Base-by-base conservation (phyloP, 306 rosid species). In the Prunus davidiana region DNA sequence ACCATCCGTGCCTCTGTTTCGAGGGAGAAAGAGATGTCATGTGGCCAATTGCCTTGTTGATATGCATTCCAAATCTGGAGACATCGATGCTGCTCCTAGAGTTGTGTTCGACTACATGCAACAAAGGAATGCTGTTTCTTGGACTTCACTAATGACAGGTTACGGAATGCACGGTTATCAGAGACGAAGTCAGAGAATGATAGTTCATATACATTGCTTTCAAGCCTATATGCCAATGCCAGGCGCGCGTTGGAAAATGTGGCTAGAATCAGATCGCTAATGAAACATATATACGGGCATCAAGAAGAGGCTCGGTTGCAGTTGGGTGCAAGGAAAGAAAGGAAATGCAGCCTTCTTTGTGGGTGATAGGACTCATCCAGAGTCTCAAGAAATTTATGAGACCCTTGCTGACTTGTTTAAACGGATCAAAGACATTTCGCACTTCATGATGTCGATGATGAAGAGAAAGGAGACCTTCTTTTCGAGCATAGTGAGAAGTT, bases 41-140 rank as follows among this genome's bases (percentile, higher is more conserved):
- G 96, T 93, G 72, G 86, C 82, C 69, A 93, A 93, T 77, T 91
- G 97, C 79, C 96, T 89, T 28, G 78, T 93, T 70, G 97, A 89
- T 78, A 89, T 93, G 98, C 89, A 91, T 84, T 84, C 92, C 72
- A 93, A 91, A 79, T 91, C 92, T 12, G 98, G 98, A 72, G 96
- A 91, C 38, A 72, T 86, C 34, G 96, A 88, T 81, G 78, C 88
- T 38, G 96, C 98, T 73, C 0, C 30, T 28, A 89, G 74, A 61
- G 68, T 79, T 50, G 87, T 91, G 78, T 89, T 93, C 73, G 85
- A 93, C 69, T 83, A 64, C 80, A 78, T 88, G 92, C 55, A 72
- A 52, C 79, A 77, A 74, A 79, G 80, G 54, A 91, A 93, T 84
- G 79, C 74, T 38, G 96, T 93, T 75, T 91, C 98, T 34, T 93